These are phyloP conservation scores for Ogataea pini DNA, from an alignment of 805 yeast species.

Conservation along the genomic window DNA sequence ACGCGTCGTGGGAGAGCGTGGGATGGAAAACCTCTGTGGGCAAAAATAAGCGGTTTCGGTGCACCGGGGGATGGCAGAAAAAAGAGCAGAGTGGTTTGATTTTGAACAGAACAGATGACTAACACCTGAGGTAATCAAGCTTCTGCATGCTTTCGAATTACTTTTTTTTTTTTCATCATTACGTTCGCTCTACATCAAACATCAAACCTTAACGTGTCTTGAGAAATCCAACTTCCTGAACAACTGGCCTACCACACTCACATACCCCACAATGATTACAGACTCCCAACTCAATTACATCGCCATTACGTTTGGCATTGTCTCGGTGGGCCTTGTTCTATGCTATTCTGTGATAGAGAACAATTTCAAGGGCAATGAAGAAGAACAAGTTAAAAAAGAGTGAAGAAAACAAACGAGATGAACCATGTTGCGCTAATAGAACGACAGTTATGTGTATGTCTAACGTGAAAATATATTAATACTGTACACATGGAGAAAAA, in stretches of 20 bases:
- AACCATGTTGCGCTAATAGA: neutral
- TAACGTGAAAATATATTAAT: constrained; percentile 5
- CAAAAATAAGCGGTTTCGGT: neutral
- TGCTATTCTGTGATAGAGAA: constrained; percentile 55
- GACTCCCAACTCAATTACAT: constrained; percentile 77
- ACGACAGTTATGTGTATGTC: neutral
- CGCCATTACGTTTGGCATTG: constrained; percentile 72
- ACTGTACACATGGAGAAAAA: constrained; percentile 6
- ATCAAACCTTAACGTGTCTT: too few relatives aligned
- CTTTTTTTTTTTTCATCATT: neutral
- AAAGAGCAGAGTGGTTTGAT: neutral
- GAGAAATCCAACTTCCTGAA: too few relatives aligned
- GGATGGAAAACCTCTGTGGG: neutral
- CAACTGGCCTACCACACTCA: too few relatives aligned
- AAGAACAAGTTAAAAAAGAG: neutral
- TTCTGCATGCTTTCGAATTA: neutral
- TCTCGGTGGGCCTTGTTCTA: constrained; percentile 68
- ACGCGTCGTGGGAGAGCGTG: constrained; percentile 1
- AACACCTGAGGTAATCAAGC: neutral
- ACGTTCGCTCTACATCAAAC: neutral
- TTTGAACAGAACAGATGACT: too few relatives aligned
- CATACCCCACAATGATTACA: constrained; percentile 63
- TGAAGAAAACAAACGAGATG: neutral
- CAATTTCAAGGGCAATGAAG: constrained; percentile 22
- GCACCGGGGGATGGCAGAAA: neutral